A percentile compares a stretch with the other conserved stretches of the same genome.
phyloP scores from a whole-genome alignment of 2,329 filamentous ascomycete genomes.

The Westerdykella aurantiaca region DNA sequence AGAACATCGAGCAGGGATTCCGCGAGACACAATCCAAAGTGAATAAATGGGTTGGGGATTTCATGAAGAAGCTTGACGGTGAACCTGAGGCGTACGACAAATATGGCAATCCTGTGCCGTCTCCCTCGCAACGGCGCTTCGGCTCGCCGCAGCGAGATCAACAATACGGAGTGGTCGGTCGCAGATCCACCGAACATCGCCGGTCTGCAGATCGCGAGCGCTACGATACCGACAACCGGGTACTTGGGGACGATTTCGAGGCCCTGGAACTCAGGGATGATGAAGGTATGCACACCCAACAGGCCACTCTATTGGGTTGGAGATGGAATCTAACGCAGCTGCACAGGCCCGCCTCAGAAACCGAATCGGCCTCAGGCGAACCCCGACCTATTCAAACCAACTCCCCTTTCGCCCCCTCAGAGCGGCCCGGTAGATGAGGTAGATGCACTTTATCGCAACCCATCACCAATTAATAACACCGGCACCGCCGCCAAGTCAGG shows the following conservation, averaged over 20 bases:
- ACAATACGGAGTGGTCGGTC: slow-evolving; percentile 31
- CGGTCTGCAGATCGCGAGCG: slow-evolving; percentile 83
- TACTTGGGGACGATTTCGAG: slow-evolving; percentile 84
- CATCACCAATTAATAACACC: slow-evolving; percentile 29
- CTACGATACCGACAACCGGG: slow-evolving; percentile 90
- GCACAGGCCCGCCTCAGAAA: slow-evolving; percentile 47
- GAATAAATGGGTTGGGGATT: slow-evolving; percentile 82
- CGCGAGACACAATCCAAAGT: slow-evolving; percentile 88
- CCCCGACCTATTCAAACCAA: slow-evolving; percentile 72
- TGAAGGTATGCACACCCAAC: slow-evolving; percentile 42
- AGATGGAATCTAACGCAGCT: slow-evolving; percentile 1
- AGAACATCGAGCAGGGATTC: slow-evolving; percentile 92
- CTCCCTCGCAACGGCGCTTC: slow-evolving; percentile 29
- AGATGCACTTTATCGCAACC: slow-evolving; percentile 56
- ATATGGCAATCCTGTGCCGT: slow-evolving; percentile 42
- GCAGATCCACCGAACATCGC: slow-evolving; percentile 39
- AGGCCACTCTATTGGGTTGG: neutral
- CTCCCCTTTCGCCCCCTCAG: slow-evolving; percentile 48
- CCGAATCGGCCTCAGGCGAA: slow-evolving; percentile 65
- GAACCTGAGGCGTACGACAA: slow-evolving; percentile 62
- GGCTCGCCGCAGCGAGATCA: slow-evolving; percentile 35
- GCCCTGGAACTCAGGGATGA: slow-evolving; percentile 58
- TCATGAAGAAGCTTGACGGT: slow-evolving; percentile 92
- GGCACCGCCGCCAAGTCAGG: slow-evolving; percentile 34
- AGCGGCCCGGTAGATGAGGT: slow-evolving; percentile 72